Base-by-base conservation (phyloP, 805 yeast genomes). In the Wickerhamomyces rabaulensis region DNA sequence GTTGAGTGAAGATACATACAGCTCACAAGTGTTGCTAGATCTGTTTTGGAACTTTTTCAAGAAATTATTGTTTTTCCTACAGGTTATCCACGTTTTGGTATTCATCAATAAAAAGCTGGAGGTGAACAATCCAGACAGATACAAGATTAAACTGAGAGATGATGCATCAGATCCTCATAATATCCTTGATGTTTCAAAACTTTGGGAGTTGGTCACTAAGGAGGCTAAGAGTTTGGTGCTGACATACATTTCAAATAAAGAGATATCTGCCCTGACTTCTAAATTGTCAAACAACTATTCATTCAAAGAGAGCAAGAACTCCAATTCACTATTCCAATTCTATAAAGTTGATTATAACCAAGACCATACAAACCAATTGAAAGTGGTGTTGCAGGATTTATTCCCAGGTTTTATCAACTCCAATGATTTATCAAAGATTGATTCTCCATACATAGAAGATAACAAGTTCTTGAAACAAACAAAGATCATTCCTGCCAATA, bases 31-130 rank as follows among this genome's bases (percentile, higher is more conserved):
- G 1, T 65, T 90, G 27, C 79, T 82, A 52, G 89, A 87, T 51
- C 72, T 89, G 37, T 84, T 86, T 52, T 79, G 86, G 63, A 72
- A 80, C 9, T 71, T 88, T n/a, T 89, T 85, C 56, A 69, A 79
- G 25, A 82, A 80, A 60, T 63, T 80, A 44, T 65, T 83, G 37
- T 73, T 80, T 21, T 79, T 86, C 5, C 64, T 88, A 17, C 94
- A 87, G 65, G 76, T 78, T 21, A 90, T 87, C 58, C 71, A 84
- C 26, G 81, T 84, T 2, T 73, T 89, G 6, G 69, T 69, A 49
- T 90, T 82, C 51, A 75, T 85, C 13, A 70, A 76, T 7, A 65
- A 67, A 16, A 52, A 58, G 9, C 52, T 67, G 9, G 65, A 65
- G 25, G 35, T 42, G 9, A 43, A 42, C 16, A 48, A 52, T 35